A percentile compares a stretch with the other conserved stretches of the same genome.
These are phyloP conservation scores for Jimgerdemannia lactiflua DNA, from an alignment of 192 early-diverging fungal species.

Conservation along the genomic window DNA sequence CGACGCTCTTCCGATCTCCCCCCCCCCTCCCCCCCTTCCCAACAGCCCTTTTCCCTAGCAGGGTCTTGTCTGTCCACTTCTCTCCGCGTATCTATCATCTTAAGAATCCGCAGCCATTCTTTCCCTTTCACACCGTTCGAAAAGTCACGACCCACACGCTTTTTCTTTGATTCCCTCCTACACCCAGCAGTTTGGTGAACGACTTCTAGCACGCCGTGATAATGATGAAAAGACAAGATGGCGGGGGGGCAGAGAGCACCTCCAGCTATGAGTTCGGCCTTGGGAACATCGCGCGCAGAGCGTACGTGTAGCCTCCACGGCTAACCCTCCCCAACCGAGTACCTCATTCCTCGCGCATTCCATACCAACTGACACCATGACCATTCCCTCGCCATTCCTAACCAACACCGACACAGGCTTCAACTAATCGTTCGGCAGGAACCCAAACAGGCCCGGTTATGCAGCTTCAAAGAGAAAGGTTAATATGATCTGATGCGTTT, in stretches of 20 bases:
- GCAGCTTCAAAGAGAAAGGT: slow-evolving; percentile 94
- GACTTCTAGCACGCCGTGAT: neutral
- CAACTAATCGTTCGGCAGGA: slow-evolving; percentile 75
- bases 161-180: neutral
- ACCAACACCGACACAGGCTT: slow-evolving; percentile 27
- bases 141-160: neutral
- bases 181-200: neutral
- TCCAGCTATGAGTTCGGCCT: neutral
- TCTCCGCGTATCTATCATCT: neutral
- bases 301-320: neutral
- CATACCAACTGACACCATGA: neutral
- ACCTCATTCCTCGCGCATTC: neutral
- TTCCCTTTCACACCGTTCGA: neutral
- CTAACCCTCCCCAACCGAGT: neutral
- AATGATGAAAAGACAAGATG: neutral
- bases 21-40: neutral
- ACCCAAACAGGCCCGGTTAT: slow-evolving; percentile 89
- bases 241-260: neutral
- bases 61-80: neutral
- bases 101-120: neutral
- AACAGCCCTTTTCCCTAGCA: neutral
- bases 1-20: no score
- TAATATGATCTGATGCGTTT: slow-evolving; percentile 14
- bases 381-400: neutral
- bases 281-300: neutral